Evolutionary conservation across 345 rosid species (phyloP).

Genomic region (Sapria himalayana): DNA sequence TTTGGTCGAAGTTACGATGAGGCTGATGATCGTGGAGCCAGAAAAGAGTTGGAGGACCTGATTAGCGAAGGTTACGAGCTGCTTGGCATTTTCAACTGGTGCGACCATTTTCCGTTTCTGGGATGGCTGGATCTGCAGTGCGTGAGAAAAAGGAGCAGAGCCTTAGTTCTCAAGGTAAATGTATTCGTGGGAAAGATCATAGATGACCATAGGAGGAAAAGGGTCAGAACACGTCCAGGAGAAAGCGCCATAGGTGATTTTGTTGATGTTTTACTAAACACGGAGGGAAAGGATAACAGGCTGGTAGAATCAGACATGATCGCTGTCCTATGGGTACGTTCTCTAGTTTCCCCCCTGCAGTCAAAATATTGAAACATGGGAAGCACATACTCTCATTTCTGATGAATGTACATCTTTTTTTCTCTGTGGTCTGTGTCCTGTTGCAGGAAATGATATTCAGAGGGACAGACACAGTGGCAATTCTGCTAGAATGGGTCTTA

Average conservation of each 20-base stretch:
- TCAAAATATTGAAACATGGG: too few species aligned
- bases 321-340: constrained; percentile 68
- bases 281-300: constrained; percentile 33
- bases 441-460: constrained; percentile 45
- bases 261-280: constrained; percentile 55
- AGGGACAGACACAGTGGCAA: constrained; percentile 46
- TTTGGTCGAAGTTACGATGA: constrained; percentile 51
- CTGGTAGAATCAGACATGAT: constrained; percentile 49
- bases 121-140: constrained; percentile 60
- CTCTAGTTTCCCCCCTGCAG: too few species aligned
- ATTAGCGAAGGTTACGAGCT: constrained; percentile 62
- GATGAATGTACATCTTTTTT: neutral
- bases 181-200: constrained; percentile 37
- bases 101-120: constrained; percentile 60
- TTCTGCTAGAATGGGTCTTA: constrained; percentile 38
- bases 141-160: constrained; percentile 44
- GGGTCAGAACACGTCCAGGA: neutral
- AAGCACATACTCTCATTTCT: constrained; percentile 3
- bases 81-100: constrained; percentile 61
- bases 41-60: constrained; percentile 33
- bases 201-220: constrained; percentile 30
- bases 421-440: neutral
- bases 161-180: constrained; percentile 30
- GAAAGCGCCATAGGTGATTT: constrained; percentile 23
- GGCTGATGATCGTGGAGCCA: constrained; percentile 8